These are phyloP conservation scores for Blumeriella jaapii DNA, from an alignment of 2,329 filamentous ascomycete genomes.

Conservation along the genomic window DNA sequence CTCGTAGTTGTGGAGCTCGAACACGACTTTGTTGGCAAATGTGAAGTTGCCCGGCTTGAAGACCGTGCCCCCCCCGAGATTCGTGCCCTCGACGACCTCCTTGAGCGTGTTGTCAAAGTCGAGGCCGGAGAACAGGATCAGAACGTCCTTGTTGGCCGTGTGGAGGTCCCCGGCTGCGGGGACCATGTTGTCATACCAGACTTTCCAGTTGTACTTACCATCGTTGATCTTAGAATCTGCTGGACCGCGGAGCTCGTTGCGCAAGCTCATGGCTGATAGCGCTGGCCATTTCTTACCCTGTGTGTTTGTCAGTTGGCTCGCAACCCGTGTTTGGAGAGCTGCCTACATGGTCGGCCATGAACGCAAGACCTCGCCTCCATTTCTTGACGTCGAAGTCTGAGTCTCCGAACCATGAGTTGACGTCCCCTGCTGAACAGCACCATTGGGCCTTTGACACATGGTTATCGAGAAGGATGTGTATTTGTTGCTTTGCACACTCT, in stretches of 20 bases:
- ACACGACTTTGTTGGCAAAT: constrained; percentile 34
- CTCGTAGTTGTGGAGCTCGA: constrained; percentile 39
- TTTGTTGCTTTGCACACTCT: constrained; percentile 41
- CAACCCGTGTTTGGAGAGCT: constrained; percentile 2
- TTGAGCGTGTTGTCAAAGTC: constrained; percentile 30
- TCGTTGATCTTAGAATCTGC: constrained; percentile 8
- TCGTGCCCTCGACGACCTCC: constrained; percentile 12
- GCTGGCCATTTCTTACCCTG: constrained; percentile 14
- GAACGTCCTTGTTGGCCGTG: constrained; percentile 31
- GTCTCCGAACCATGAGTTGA: constrained; percentile 52
- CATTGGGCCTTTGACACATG: constrained; percentile 47
- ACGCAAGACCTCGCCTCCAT: constrained; percentile 47
- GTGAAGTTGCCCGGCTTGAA: constrained; percentile 31
- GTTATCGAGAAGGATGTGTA: constrained; percentile 50
- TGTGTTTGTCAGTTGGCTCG: not conserved
- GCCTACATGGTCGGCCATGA: constrained; percentile 47
- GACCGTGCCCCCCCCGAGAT: constrained; percentile 8
- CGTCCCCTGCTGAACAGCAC: constrained; percentile 44
- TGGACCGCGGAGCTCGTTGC: constrained; percentile 31
- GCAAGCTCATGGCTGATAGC: constrained; percentile 22
- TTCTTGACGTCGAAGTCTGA: constrained; percentile 44
- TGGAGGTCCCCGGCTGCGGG: constrained; percentile 32
- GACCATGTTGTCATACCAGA: constrained; percentile 34
- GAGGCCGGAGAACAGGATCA: constrained; percentile 38
- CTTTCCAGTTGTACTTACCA: constrained; percentile 32